Conservation (phyloP, 768 basidiomycete genomes). For the Russula ochroleuca region DNA sequence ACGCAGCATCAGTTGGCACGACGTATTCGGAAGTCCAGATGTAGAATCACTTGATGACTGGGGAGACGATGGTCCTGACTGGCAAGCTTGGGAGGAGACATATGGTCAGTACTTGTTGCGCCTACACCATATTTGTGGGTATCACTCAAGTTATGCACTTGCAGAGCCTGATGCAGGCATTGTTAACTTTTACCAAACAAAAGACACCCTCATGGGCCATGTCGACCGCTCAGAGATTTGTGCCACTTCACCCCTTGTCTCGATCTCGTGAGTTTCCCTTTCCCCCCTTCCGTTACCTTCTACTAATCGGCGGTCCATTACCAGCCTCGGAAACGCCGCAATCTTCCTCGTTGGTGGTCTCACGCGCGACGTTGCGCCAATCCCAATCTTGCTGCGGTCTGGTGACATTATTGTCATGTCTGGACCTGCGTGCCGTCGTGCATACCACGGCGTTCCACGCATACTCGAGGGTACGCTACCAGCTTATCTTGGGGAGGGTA, state of each 20-base stretch:
- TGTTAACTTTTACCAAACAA: conserved; percentile 90
- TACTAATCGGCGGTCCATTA: conserved; percentile 2
- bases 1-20: conserved; percentile 59
- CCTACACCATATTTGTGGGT: neutral
- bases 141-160: conserved; percentile 3
- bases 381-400: conserved; percentile 80
- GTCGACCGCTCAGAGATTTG: conserved; percentile 97
- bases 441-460: conserved; percentile 92
- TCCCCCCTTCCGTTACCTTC: neutral
- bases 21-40: conserved; percentile 46
- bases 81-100: conserved; percentile 68
- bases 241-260: conserved; percentile 86
- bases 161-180: conserved; percentile 94
- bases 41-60: conserved; percentile 39
- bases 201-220: conserved; percentile 94
- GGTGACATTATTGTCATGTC: conserved; percentile 95
- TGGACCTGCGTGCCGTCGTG: conserved; percentile 74
- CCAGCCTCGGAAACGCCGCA: conserved; percentile 81
- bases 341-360: conserved; percentile 86
- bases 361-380: conserved; percentile 71
- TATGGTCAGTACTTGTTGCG: conserved; percentile 53
- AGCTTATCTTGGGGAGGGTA: conserved; percentile 41
- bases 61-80: conserved; percentile 54
- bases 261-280: conserved; percentile 70
- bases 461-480: conserved; percentile 82